Conservation (phyloP, 495 filamentous ascomycete species). For the Hypoxylon cercidicola region DNA sequence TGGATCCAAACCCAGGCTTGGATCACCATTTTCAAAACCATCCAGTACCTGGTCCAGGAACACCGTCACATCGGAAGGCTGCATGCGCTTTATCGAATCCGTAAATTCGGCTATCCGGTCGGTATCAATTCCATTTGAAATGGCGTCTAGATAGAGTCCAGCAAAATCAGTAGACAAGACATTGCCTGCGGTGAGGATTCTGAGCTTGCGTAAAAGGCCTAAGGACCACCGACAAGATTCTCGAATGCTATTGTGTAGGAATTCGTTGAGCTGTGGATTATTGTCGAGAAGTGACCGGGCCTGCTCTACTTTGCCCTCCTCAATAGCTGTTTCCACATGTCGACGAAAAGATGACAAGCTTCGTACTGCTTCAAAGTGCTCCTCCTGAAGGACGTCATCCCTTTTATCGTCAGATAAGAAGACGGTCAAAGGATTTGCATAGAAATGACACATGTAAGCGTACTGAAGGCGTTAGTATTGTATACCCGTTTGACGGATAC, state of each 20-base stretch:
- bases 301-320: constrained; percentile 44
- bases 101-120: constrained; percentile 44
- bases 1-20: constrained; percentile 49
- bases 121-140: constrained; percentile 48
- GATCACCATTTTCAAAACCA: constrained; percentile 51
- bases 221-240: constrained; percentile 35
- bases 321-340: constrained; percentile 54
- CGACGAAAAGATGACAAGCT: constrained; percentile 82
- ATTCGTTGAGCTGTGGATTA: constrained; percentile 46
- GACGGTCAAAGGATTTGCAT: constrained; percentile 85
- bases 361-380: constrained; percentile 79
- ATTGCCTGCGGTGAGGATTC: constrained; percentile 30
- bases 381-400: constrained; percentile 55
- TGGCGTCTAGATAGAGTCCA: constrained; percentile 52
- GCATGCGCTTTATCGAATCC: constrained; percentile 54
- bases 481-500: neutral
- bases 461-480: constrained; percentile 65
- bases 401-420: constrained; percentile 60
- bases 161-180: constrained; percentile 42
- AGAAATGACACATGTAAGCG: constrained; percentile 95
- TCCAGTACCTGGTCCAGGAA: constrained; percentile 48
- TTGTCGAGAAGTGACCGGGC: constrained; percentile 54
- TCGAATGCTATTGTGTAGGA: constrained; percentile 33
- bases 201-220: constrained; percentile 37
- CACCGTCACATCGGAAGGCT: constrained; percentile 51